phyloP scores from a whole-genome alignment of 805 yeast species.

The Yamadazyma ubonensis region DNA sequence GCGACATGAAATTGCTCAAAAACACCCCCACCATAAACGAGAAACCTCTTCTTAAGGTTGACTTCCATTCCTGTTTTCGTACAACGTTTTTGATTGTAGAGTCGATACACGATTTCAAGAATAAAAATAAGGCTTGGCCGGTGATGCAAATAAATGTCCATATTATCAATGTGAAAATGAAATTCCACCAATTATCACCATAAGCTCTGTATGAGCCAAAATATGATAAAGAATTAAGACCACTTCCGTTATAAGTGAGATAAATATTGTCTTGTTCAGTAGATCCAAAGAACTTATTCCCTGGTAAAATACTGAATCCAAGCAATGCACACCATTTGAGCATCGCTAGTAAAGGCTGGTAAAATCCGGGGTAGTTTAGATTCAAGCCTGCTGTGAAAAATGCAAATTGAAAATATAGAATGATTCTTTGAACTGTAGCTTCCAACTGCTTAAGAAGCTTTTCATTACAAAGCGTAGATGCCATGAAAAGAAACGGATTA shows the following conservation, averaged over 20 bases:
- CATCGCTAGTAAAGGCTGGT: conserved; percentile 51
- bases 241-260: conserved; percentile 40
- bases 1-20: conserved; percentile 28
- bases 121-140: conserved; percentile 21
- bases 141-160: conserved; percentile 27
- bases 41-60: conserved; percentile 6
- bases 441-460: conserved; percentile 54
- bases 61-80: neutral
- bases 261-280: conserved; percentile 36
- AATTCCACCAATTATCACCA: conserved; percentile 42
- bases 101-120: conserved; percentile 16
- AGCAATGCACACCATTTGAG: conserved; percentile 59
- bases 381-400: conserved; percentile 55
- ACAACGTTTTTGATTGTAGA: conserved; percentile 1
- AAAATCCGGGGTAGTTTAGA: conserved; percentile 61
- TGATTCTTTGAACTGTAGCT: conserved; percentile 49
- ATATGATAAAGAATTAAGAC: conserved; percentile 39
- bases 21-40: conserved; percentile 31
- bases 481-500: conserved; percentile 50
- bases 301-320: conserved; percentile 25
- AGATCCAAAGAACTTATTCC: conserved; percentile 12
- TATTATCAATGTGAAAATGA: conserved; percentile 34
- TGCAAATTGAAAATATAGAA: conserved; percentile 58
- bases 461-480: conserved; percentile 60
- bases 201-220: conserved; percentile 24